A percentile compares a stretch with the other conserved stretches of the same genome.
These are phyloP conservation scores for Arabidopsis arenosa DNA, from an alignment of 345 rosid species.

Conservation along the genomic window DNA sequence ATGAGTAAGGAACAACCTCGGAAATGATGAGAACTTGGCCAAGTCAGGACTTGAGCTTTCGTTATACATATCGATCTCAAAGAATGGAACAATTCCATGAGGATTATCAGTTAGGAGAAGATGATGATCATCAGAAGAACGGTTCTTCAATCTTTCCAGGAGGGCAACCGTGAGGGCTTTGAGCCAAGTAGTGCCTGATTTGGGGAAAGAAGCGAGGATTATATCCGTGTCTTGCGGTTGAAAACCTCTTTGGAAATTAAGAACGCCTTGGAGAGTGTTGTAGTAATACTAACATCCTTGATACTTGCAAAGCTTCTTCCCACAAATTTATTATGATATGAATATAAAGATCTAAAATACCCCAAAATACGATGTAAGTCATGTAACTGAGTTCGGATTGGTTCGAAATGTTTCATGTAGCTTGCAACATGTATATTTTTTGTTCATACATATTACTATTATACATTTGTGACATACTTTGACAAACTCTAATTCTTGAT, in stretches of 20 bases:
- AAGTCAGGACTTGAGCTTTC: slow-evolving; percentile 24
- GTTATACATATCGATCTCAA: neutral
- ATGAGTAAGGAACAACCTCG: slow-evolving; percentile 30
- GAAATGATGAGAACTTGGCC: slow-evolving; percentile 18
- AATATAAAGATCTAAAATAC: too few species aligned
- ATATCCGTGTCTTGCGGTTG: slow-evolving; percentile 34
- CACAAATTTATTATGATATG: too few species aligned
- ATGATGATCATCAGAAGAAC: slow-evolving; percentile 12
- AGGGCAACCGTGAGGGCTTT: slow-evolving; percentile 28
- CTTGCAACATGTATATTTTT: too few species aligned
- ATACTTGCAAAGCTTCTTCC: slow-evolving; percentile 16
- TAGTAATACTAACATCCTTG: slow-evolving; percentile 58
- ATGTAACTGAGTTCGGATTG: too few species aligned
- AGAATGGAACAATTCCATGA: slow-evolving; percentile 29
- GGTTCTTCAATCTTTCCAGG: slow-evolving; percentile 14
- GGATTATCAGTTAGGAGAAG: slow-evolving; percentile 22
- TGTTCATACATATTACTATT: too few species aligned
- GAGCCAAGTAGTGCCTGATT: slow-evolving; percentile 44
- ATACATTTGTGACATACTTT: too few species aligned
- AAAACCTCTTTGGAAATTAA: slow-evolving; percentile 24
- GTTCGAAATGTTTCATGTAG: too few species aligned
- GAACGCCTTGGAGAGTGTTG: slow-evolving; percentile 49
- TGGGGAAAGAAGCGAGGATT: slow-evolving; percentile 35
- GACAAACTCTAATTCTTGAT: too few species aligned
- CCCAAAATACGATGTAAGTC: too few species aligned